Evolutionary conservation across 106 monocot genomes (phyloP).

Genomic region (Acorus gramineus): DNA sequence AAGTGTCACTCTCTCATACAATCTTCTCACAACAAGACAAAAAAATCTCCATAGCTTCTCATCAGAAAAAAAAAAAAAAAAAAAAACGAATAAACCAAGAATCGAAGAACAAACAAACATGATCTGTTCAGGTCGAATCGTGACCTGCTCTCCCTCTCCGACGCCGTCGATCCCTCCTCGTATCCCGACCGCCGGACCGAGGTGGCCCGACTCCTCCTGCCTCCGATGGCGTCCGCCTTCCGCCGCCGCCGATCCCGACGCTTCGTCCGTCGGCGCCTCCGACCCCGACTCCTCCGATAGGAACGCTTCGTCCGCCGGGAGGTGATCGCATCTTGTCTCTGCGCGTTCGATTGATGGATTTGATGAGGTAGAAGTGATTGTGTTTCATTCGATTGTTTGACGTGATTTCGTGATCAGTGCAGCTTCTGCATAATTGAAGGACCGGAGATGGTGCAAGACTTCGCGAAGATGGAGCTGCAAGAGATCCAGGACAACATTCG

Average conservation of each 20-base stretch:
- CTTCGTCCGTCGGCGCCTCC: not conserved
- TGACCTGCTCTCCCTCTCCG: constrained; percentile 14
- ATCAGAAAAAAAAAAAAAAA: no score
- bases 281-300: constrained; percentile 32
- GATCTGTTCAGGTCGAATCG: constrained; percentile 38
- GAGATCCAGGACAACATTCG: constrained; percentile 95
- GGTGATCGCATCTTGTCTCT: not conserved
- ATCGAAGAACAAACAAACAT: constrained; percentile 7
- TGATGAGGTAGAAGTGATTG: not conserved
- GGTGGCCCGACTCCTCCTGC: constrained; percentile 2
- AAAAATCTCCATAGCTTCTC: no score
- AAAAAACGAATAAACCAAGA: no score
- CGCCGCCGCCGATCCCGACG: not conserved
- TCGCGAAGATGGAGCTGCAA: constrained; percentile 71
- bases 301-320: constrained; percentile 20
- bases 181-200: not conserved
- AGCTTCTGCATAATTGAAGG: constrained; percentile 93
- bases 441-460: constrained; percentile 64
- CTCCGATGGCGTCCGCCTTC: constrained; percentile 10
- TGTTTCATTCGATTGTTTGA: not conserved
- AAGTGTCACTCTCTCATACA: no score
- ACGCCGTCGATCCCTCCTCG: not conserved
- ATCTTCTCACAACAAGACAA: no score
- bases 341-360: not conserved
- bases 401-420: constrained; percentile 6